Base-by-base conservation (phyloP, 2,329 filamentous ascomycete species). In the Cytospora leucostoma region DNA sequence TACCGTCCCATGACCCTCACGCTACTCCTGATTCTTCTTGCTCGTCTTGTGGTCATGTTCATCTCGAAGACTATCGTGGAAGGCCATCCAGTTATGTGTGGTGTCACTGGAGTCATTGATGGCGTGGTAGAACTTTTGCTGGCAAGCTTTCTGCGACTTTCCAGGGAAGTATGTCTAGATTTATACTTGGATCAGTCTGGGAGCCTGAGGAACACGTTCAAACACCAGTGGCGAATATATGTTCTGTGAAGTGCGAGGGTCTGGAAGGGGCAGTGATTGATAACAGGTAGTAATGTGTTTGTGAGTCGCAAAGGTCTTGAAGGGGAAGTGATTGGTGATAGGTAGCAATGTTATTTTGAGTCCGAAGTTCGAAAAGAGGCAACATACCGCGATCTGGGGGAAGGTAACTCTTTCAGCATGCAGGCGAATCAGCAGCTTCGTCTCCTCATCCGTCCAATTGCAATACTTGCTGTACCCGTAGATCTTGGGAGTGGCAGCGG, bases 41-140 rank as follows among this genome's bases (percentile, higher is more conserved):
- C 1, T 6, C 11, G 33, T 5, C 15, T 8, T 2, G 4, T 19
- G 8, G 11, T 61, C 51, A 17, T 61, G 32, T 15, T 15, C 8
- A 7, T 19, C 34, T 8, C 37, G 50, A 10, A 60, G 50, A 21
- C 35, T 19, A 2, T 49, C 8, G 38, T 60, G 47, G 37, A 40
- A 34, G 6, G 7, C 7, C 32, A 32, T 61, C 58, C 58, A 61
- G 8, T 17, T 4, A 27, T 27, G 27, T 27, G 27, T 50, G 7
- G 37, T 15, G 3, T 34, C 49, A 5, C 32, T n/a, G 1, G 13
- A 15, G 33, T 61, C 38, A 13, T 55, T 50, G 8, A 38, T 11
- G n/a, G 38, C 1, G 19, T 61, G 35, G 40, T 61, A 61, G 51
- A 61, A 61, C 33, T 50, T 61, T 19, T 50, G 32, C 19, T 55